Base-by-base conservation (phyloP, 805 yeast genomes). In the Jamesozyma hellenica region DNA sequence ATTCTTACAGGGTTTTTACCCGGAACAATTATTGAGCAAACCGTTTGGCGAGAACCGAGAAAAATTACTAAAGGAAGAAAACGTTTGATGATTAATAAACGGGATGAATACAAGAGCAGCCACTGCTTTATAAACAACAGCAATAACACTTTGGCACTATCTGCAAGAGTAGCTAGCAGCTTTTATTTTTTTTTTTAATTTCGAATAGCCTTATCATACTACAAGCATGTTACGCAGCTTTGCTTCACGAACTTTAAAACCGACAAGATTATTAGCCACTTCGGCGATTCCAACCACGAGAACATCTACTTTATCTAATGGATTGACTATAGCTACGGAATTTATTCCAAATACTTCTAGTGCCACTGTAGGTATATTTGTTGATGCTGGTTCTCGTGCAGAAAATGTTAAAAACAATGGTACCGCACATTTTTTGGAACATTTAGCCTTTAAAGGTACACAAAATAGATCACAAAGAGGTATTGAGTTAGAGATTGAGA, bases 331-430 rank as follows among this genome's bases (percentile, higher is more conserved):
- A 30, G 98, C 97, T 40, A 74, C 94, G 34, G 97, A 92, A 59
- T 56, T 71, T 33, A 76, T 83, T 58, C 97, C 97, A 10, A 79
- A 82, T 46, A 79, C 94, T 7, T 72, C 81, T 50, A 87, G 96
- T 33, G 97, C 98, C 45, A 92, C 98, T 2, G 96, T 92, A 12
- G 98, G 97, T 2, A 90, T 92, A 40, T 94, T 96, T 90, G 87
- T 92, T 45, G 96, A 92, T 64, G 96, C 98, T 31, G 99, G 99
- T 2, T 88, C 96, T 3, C 72, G 99, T 46, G 97, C 97, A 3
- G 99, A 92, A 63, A 81, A 77, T 53, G 69, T 70, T 34, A 77
- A 83, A 53, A 72, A 72, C 55, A 87, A 87, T 51, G 99, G 99
- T 35, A 88, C 97, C 7, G 99, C 99, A 0, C 99, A 92, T 65